These are phyloP conservation scores for Hepatocystis sp. DNA, from an alignment of 169 alveolate genomes.

Conservation along the genomic window DNA sequence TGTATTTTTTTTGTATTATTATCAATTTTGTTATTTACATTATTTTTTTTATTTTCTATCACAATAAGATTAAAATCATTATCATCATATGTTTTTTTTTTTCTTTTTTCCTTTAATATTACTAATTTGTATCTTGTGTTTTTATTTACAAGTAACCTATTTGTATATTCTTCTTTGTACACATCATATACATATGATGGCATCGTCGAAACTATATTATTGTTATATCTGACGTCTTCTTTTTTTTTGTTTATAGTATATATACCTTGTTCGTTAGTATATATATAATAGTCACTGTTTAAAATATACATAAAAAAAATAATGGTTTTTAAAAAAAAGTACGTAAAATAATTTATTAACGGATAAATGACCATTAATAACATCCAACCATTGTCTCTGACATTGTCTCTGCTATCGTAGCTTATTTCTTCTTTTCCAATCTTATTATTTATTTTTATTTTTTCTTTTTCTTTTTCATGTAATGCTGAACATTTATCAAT, in stretches of 20 bases:
- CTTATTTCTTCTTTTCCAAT: too few species aligned
- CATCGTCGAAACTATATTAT: background rate
- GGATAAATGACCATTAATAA: too few species aligned
- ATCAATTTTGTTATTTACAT: background rate
- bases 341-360: too few species aligned
- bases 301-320: too few species aligned
- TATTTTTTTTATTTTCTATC: background rate
- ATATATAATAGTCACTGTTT: too few species aligned
- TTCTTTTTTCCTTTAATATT: background rate
- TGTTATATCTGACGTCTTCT: background rate
- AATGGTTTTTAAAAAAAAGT: too few species aligned
- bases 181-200: slow-evolving; percentile 54
- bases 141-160: slow-evolving; percentile 41
- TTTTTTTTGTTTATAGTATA: background rate
- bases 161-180: slow-evolving; percentile 54
- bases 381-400: too few species aligned
- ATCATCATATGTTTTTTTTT: background rate
- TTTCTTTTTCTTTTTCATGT: too few species aligned
- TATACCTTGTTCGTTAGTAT: too few species aligned
- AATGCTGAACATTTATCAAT: too few species aligned
- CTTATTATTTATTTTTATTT: too few species aligned
- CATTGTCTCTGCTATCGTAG: too few species aligned
- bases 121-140: slow-evolving; percentile 14
- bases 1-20: background rate
- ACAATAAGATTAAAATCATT: slow-evolving; percentile 5